Conservation (phyloP, 202 grass and related monocot genomes). For the Panicum hallii region DNA sequence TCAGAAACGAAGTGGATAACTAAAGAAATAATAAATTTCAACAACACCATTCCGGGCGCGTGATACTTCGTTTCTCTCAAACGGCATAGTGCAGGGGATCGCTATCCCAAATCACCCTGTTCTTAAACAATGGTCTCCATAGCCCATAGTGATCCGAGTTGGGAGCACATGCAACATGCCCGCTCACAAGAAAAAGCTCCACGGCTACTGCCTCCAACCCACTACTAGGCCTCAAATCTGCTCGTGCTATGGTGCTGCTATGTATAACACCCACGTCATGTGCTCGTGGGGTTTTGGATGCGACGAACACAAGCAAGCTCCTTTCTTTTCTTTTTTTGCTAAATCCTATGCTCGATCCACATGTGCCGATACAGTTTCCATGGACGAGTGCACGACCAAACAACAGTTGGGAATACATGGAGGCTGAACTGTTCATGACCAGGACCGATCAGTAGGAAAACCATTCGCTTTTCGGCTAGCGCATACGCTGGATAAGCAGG, state of each 20-base stretch:
- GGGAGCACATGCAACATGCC: constrained; percentile 37
- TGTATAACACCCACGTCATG: not conserved
- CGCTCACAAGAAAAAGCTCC: constrained; percentile 23
- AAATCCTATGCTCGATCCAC: not conserved
- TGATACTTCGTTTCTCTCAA: not conserved
- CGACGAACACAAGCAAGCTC: not conserved
- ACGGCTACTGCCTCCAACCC: constrained; percentile 11
- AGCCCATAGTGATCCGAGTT: constrained; percentile 4
- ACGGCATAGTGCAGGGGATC: not conserved
- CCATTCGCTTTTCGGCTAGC: not conserved
- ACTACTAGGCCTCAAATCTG: not conserved
- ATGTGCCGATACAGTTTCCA: constrained; percentile 20
- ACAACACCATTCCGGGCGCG: too few relatives aligned
- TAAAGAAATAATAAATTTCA: not conserved
- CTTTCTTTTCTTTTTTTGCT: constrained; percentile 14
- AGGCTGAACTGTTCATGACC: constrained; percentile 14
- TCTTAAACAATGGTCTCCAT: constrained; percentile 39
- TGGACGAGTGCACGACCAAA: constrained; percentile 35
- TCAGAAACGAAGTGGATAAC: not conserved
- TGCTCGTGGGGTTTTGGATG: not conserved
- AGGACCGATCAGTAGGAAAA: not conserved
- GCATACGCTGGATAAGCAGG: not conserved
- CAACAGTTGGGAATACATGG: constrained; percentile 1
- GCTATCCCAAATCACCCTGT: not conserved
- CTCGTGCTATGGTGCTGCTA: not conserved